A percentile compares a stretch with the other conserved stretches of the same genome.
These are phyloP conservation scores for Umbilicus rupestris DNA, from an alignment of 164 flowering plant species.

Conservation along the genomic window DNA sequence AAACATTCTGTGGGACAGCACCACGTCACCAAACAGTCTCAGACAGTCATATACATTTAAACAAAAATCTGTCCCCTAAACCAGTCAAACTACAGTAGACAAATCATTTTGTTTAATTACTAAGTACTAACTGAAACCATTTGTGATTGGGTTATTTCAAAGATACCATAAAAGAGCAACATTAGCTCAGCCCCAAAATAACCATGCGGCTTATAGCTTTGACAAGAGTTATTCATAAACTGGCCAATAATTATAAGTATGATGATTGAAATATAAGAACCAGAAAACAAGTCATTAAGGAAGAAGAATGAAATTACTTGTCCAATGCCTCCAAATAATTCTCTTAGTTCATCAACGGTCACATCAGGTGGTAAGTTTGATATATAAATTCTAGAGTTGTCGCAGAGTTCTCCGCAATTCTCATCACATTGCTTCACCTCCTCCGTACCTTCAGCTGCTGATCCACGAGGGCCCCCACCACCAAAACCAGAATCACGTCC, in stretches of 20 bases:
- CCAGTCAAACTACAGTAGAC: no score
- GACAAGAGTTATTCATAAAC: not conserved
- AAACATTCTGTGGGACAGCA: no score
- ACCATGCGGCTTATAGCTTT: no score
- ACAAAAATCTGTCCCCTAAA: no score
- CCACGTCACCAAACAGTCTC: no score
- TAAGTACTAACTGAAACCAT: no score
- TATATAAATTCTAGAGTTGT: conserved; percentile 84
- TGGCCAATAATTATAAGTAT: not conserved
- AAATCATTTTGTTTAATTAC: no score
- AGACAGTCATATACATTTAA: no score
- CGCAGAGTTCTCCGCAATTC: conserved; percentile 77
- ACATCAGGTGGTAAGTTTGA: conserved; percentile 96
- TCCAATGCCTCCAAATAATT: conserved; percentile 97
- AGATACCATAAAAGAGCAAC: no score
- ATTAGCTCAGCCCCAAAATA: no score
- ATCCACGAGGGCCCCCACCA: conserved; percentile 36
- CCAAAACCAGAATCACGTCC: conserved; percentile 49
- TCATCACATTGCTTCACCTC: conserved; percentile 92
- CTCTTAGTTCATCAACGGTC: conserved; percentile 68
- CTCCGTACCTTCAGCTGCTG: conserved; percentile 32
- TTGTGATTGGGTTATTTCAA: no score
- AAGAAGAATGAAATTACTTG: conserved; percentile 42
- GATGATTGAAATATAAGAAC: not conserved
- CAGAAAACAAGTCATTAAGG: not conserved